Conservation (phyloP, 2,329 filamentous ascomycete species). For the Huntiella omanensis region DNA sequence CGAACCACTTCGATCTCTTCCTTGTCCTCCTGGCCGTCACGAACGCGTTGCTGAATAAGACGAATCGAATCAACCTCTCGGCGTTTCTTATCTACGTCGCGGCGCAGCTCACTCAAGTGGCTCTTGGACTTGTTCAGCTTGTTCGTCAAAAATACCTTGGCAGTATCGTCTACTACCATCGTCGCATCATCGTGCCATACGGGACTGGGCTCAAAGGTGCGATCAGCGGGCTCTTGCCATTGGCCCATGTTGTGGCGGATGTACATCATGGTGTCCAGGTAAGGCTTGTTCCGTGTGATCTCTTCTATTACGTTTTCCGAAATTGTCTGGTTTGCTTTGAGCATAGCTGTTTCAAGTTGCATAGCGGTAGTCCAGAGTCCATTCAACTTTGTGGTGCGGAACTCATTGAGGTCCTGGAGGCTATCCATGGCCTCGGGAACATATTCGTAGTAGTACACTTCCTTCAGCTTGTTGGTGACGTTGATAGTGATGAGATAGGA, state of each 20-base stretch:
- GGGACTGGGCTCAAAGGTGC: conserved; percentile 80
- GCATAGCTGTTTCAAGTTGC: conserved; percentile 58
- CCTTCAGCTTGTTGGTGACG: conserved; percentile 93
- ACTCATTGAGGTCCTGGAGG: conserved; percentile 83
- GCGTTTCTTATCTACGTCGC: conserved; percentile 70
- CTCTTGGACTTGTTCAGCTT: conserved; percentile 78
- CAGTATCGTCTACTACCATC: conserved; percentile 71
- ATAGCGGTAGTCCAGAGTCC: conserved; percentile 67
- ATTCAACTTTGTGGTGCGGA: conserved; percentile 68
- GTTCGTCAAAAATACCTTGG: conserved; percentile 82
- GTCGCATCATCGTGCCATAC: conserved; percentile 88
- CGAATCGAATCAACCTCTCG: conserved; percentile 68
- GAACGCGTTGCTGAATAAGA: conserved; percentile 52
- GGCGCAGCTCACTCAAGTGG: conserved; percentile 59
- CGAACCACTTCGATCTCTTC: conserved; percentile 75
- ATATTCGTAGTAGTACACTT: conserved; percentile 94
- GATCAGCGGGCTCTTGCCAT: conserved; percentile 71
- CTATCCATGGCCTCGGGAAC: conserved; percentile 85
- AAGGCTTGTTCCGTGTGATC: conserved; percentile 71
- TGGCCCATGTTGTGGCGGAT: conserved; percentile 70
- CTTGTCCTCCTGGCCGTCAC: conserved; percentile 69
- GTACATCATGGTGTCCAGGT: conserved; percentile 95
- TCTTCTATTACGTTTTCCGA: conserved; percentile 58
- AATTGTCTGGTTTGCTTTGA: conserved; percentile 53
- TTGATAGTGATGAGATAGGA: conserved; percentile 94